A percentile compares a stretch with the other conserved stretches of the same genome.
Conservation (phyloP, 2,329 filamentous ascomycete species). For the Aspergillus quadrilineatus region DNA sequence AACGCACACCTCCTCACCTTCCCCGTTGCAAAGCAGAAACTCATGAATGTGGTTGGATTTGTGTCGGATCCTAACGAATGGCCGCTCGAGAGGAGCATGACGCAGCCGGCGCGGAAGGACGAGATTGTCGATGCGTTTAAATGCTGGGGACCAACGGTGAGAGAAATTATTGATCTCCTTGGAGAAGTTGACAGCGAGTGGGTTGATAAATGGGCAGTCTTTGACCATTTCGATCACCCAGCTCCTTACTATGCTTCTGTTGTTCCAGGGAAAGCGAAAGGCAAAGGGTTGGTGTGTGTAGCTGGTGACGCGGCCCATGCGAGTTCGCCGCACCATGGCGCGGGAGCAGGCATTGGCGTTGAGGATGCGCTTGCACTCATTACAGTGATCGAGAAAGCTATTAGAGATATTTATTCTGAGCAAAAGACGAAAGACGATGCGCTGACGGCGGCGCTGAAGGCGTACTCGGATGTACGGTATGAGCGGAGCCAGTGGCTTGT, state of each 20-base stretch:
- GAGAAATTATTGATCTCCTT: conserved; percentile 39
- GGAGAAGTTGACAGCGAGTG: conserved; percentile 35
- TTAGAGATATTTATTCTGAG: background rate
- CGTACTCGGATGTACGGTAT: conserved; percentile 41
- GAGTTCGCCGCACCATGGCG: conserved; percentile 27
- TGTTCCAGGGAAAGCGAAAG: background rate
- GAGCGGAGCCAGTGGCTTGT: conserved; percentile 49
- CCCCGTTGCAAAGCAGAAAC: conserved; percentile 23
- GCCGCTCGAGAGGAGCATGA: conserved; percentile 14
- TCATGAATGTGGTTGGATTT: conserved; percentile 29
- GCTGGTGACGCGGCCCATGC: conserved; percentile 32
- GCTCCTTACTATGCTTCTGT: conserved; percentile 43
- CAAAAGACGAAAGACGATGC: background rate
- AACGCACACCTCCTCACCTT: conserved; percentile 61
- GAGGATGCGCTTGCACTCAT: conserved; percentile 28
- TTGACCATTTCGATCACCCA: conserved; percentile 49
- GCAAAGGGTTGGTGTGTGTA: conserved; percentile 14
- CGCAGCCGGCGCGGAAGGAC: conserved; percentile 18
- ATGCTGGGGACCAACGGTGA: conserved; percentile 47
- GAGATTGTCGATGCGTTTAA: conserved; percentile 9
- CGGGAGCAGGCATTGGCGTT: conserved; percentile 27
- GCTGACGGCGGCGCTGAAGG: conserved; percentile 35
- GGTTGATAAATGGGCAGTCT: conserved; percentile 57
- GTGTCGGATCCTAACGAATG: conserved; percentile 22
- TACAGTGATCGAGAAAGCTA: conserved; percentile 10